Evolutionary conservation across 352 stramenopile genomes (phyloP), one percentile per base, ranked within the genome.

Genomic region (Globisporangium parvum): DNA sequence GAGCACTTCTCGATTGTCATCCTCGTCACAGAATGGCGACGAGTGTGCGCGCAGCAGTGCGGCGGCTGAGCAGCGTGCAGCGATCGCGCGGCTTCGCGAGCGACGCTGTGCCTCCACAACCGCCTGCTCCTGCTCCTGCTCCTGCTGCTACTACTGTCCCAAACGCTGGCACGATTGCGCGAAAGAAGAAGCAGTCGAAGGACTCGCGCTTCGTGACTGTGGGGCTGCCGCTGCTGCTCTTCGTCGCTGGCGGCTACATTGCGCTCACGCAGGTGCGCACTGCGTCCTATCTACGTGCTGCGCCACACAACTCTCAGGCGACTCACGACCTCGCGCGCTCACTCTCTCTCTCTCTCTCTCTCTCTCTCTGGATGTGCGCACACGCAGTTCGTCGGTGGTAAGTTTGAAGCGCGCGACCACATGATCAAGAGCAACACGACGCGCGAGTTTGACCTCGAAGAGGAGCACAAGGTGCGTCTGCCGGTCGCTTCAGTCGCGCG

Each of bases 341-440:
- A 40, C n/a, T 57, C 41, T 26, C 20, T 41, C 26, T 26, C 11
- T 57, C 15, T 21, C n/a, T 11, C 21, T 9, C 14, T 3, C 56
- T 14, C 9, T 62, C 24, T 60, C 18, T 10, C 8, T 60, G 47
- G 39, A 37, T 53, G 31, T 21, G n/a, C n/a, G n/a, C n/a, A n/a
- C 9, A 4, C 48, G 20, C 47, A 93, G 79, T 95, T 95, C 61
- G 77, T 92, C 10, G 76, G 74, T 20, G 85, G 85, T 39, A 95
- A 93, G 51, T 92, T 79, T 53, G 85, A 95, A 58, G 78, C 79
- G 20, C 71, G 80, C 60, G 85, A 95, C 55, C 75, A 88, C 55
- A 51, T 76, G 54, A 75, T 95, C 65, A 91, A 93, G 65, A 93
- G 82, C 64, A 81, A 95, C 60, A 87, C 82, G 33, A 75, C 78